phyloP scores from a whole-genome alignment of 2,329 filamentous ascomycete species.

The Pestalotiopsis sp. region DNA sequence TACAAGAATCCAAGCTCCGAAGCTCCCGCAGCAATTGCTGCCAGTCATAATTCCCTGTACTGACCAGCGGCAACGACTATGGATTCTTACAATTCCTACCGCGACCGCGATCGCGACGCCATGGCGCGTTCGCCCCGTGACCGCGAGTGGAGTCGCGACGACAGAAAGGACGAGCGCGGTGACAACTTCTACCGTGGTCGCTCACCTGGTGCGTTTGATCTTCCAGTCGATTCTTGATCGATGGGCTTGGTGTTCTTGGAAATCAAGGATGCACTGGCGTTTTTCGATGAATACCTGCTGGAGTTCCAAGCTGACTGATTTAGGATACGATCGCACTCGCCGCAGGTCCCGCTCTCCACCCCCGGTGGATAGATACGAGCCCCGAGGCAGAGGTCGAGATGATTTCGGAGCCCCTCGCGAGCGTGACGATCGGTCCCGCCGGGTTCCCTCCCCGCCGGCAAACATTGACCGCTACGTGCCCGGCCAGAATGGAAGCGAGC shows the following conservation, averaged over 20 bases:
- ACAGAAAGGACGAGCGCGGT: conserved; percentile 57
- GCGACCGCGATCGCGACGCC: conserved; percentile 55
- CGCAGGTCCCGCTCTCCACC: conserved; percentile 74
- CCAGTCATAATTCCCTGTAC: background rate
- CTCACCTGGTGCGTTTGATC: conserved; percentile 67
- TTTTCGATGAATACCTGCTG: background rate
- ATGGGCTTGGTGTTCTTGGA: background rate
- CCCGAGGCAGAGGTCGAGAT: conserved; percentile 66
- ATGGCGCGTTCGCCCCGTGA: conserved; percentile 56
- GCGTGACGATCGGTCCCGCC: conserved; percentile 58
- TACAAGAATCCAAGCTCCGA: background rate
- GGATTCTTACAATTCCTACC: conserved; percentile 58
- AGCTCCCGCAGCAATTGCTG: background rate
- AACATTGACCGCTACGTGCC: conserved; percentile 87
- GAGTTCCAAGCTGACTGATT: conserved; percentile 25
- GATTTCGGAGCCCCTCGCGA: conserved; percentile 61
- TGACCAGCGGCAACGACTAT: conserved; percentile 34
- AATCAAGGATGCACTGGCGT: too few relatives aligned
- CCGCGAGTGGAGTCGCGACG: conserved; percentile 57
- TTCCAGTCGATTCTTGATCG: background rate
- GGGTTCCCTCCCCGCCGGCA: conserved; percentile 63
- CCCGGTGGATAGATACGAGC: conserved; percentile 77
- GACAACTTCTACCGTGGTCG: conserved; percentile 68
- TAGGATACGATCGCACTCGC: conserved; percentile 59
- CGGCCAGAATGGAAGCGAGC: conserved; percentile 61